phyloP scores from a whole-genome alignment of 2,329 filamentous ascomycete genomes.

The Madurella mycetomatis region DNA sequence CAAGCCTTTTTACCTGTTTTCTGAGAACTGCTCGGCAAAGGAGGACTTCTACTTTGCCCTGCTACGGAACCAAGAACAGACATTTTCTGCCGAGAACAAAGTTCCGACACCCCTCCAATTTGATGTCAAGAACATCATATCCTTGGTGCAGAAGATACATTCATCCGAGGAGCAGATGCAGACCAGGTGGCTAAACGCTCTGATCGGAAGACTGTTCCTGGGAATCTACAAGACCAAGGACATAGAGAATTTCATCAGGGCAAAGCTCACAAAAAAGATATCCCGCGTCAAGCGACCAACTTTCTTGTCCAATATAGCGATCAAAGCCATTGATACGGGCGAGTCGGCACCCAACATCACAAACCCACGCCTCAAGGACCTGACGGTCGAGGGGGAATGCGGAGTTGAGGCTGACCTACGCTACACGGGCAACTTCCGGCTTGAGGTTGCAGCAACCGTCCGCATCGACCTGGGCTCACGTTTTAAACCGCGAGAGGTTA shows the following conservation, averaged over 20 bases:
- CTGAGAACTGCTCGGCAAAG: slow-evolving; percentile 91
- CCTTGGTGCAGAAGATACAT: slow-evolving; percentile 83
- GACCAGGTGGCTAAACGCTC: slow-evolving; percentile 88
- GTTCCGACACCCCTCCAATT: slow-evolving; percentile 71
- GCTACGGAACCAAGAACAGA: slow-evolving; percentile 75
- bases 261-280: slow-evolving; percentile 94
- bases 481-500: slow-evolving; percentile 87
- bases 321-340: slow-evolving; percentile 80
- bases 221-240: slow-evolving; percentile 81
- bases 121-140: slow-evolving; percentile 80
- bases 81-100: slow-evolving; percentile 49
- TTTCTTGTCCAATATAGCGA: slow-evolving; percentile 79
- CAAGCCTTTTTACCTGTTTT: slow-evolving; percentile 90
- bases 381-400: slow-evolving; percentile 88
- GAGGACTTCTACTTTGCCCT: slow-evolving; percentile 98
- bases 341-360: slow-evolving; percentile 84
- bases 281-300: slow-evolving; percentile 86
- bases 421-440: slow-evolving; percentile 82
- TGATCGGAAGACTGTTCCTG: slow-evolving; percentile 84
- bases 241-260: slow-evolving; percentile 71
- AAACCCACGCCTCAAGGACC: slow-evolving; percentile 79
- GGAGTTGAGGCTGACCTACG: slow-evolving; percentile 80
- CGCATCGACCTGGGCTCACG: slow-evolving; percentile 84
- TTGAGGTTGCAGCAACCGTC: slow-evolving; percentile 89
- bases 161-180: slow-evolving; percentile 87